phyloP scores from a whole-genome alignment of 192 early-diverging fungal species.

The Allomyces arbusculus region DNA sequence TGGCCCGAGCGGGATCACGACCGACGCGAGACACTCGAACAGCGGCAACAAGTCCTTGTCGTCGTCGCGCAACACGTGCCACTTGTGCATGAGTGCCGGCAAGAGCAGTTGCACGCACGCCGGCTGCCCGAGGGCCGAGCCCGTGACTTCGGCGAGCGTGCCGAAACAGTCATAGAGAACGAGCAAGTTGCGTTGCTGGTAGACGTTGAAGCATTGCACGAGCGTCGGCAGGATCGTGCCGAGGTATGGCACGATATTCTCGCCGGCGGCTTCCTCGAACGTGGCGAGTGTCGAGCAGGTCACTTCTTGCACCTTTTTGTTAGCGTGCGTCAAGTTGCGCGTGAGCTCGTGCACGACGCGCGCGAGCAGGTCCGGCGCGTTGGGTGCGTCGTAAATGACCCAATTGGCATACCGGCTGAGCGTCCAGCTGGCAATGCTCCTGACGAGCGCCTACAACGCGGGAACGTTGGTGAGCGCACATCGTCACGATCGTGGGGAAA shows the following conservation, averaged over 20 bases:
- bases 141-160: conserved; percentile 88
- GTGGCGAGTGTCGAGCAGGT: conserved; percentile 91
- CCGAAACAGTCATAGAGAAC: conserved; percentile 94
- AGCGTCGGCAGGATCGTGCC: conserved; percentile 69
- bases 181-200: conserved; percentile 88
- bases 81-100: conserved; percentile 69
- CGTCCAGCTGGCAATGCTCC: conserved; percentile 98
- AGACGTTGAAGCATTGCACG: conserved; percentile 61
- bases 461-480: not conserved
- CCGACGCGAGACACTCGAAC: conserved; percentile 21
- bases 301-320: conserved; percentile 93
- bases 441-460: conserved; percentile 47
- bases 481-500: not conserved
- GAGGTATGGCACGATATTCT: conserved; percentile 66
- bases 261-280: conserved; percentile 78
- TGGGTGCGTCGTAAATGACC: conserved; percentile 34
- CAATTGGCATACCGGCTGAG: conserved; percentile 79
- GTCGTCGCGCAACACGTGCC: conserved; percentile 57
- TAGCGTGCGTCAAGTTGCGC: conserved; percentile 74
- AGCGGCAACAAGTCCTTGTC: conserved; percentile 91
- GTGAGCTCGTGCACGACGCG: conserved; percentile 49
- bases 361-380: conserved; percentile 61
- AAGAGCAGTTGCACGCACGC: conserved; percentile 68
- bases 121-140: conserved; percentile 57
- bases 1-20: conserved; percentile 24